Base-by-base conservation (phyloP, 768 basidiomycete genomes). In the Rhizopogon salebrosus region DNA sequence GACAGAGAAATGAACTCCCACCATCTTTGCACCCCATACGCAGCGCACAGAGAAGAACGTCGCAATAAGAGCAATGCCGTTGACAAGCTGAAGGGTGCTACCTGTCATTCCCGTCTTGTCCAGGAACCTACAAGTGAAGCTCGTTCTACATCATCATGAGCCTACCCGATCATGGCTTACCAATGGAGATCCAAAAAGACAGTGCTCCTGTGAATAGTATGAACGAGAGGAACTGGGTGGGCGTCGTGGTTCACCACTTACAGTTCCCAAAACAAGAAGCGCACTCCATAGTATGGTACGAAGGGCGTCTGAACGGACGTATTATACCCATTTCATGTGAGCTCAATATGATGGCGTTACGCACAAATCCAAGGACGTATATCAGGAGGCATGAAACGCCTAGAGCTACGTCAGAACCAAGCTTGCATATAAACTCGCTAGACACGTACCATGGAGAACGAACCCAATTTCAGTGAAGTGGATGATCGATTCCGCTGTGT, bases 101-200 rank as follows among this genome's bases (percentile, higher is more conserved):
- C 90, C 90, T 0, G 87, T 89, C 49, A 75, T 81, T 41, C 81
- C 80, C 14, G 77, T 84, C 66, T 92, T 91, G 66, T 92, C 89
- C 55, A 92, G 64, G 67, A 85, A 85, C 83, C 86, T 88, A 48
- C 8, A 34, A 16, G 36, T 9, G 16, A 23, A 41, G 26, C 57
- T 54, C 20, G 13, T 54, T 49, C 2, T 23, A 20, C 22, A 34
- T 34, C 31, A 16, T 16, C 22, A 23, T 34, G 45, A 31, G 20
- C 31, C 16, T 34, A 46, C 20, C 20, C 14, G 14, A 34, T 46
- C 4, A 16, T 8, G 49, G 65, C 74, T 55, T 58, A 92, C 91
- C 91, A 93, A 57, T 94, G 90, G 51, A 89, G 82, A 60, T 95
- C 89, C 56, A 95, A 73, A 70, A 95, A 92, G 53, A 92, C 80